Base-by-base conservation (phyloP, 148 eudicot genomes). In the Fagopyrum esculentum region DNA sequence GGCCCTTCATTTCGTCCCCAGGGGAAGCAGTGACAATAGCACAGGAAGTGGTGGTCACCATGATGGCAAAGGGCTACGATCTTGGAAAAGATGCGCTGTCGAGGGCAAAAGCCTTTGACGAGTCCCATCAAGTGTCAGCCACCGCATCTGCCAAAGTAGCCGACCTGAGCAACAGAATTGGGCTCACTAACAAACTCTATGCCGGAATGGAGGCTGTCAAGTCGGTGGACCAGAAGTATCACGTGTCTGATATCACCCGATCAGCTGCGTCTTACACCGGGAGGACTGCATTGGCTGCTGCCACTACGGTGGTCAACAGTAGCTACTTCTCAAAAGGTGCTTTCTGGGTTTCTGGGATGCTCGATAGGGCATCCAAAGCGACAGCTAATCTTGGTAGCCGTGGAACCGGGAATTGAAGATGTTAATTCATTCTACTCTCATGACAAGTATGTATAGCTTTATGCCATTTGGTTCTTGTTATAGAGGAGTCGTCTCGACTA, bases 11-110 rank as follows among this genome's bases (percentile, higher is more conserved):
- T 61, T 83, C 91, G 66, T 80, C 90, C 30, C 90, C 93, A 3
- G 90, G 90, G 70, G 93, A 91, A 85, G 97, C 97, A 51, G 85
- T 86, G 69, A 82, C 93, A 1, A 26, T 87, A 73, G 89, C 97
- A 60, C 97, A 91, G 77, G 93, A 91, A 71, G 92, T 89, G 22
- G 90, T 91, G 55, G 83, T 66, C 45, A 83, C 92, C 49, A 88
- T 91, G 97, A 50, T 84, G 51, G 83, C 93, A 56, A 88, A 88
- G 77, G 97, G 97, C 29, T 91, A 85, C 17, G 88, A 86, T 69
- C 75, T 91, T 26, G 86, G 97, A 69, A 85, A 86, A 79, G 96
- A 90, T 69, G 96, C 96, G 2, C 74, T 90, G 45, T 51, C 81
- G 6, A 93, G 83, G 75, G 93, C 96, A 43, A 87, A 89, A 84